Evolutionary conservation across 495 filamentous ascomycete genomes (phyloP).

Genomic region (Tuber aestivum): DNA sequence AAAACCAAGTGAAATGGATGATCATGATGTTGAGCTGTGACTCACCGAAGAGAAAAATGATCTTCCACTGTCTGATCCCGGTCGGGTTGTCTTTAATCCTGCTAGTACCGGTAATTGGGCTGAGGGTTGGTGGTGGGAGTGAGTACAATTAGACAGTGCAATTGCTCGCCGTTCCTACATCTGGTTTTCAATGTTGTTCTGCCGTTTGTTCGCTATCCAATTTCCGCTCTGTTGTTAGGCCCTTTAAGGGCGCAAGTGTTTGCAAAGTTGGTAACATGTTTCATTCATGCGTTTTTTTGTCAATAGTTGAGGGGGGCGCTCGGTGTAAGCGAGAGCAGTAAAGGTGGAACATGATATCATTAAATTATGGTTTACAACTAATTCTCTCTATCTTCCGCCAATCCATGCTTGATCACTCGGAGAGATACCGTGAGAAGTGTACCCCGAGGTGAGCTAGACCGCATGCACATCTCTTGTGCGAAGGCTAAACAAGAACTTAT

Average conservation of each 20-base stretch:
- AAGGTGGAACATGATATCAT: background rate
- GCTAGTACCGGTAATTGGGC: slow-evolving; percentile 23
- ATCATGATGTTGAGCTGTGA: slow-evolving; percentile 81
- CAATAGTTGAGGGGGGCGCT: background rate
- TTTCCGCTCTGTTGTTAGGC: background rate
- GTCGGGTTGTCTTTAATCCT: slow-evolving; percentile 18
- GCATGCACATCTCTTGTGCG: background rate
- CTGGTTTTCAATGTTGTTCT: slow-evolving; percentile 15
- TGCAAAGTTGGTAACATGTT: background rate
- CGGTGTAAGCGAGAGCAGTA: background rate
- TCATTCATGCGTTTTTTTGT: background rate
- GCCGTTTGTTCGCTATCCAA: slow-evolving; percentile 1
- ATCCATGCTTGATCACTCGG: background rate
- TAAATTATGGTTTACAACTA: background rate
- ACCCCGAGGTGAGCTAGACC: background rate
- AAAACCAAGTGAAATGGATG: slow-evolving; percentile 85
- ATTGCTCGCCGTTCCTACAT: slow-evolving; percentile 15
- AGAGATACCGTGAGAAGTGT: background rate
- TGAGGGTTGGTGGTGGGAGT: slow-evolving; percentile 30
- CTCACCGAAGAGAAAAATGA: slow-evolving; percentile 44
- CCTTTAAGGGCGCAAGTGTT: background rate
- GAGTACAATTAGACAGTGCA: slow-evolving; percentile 15
- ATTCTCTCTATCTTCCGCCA: background rate
- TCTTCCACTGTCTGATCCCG: slow-evolving; percentile 12
- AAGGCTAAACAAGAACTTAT: background rate